Evolutionary conservation across 2,329 filamentous ascomycete genomes (phyloP).

Genomic region (Pseudogymnoascus sp.): DNA sequence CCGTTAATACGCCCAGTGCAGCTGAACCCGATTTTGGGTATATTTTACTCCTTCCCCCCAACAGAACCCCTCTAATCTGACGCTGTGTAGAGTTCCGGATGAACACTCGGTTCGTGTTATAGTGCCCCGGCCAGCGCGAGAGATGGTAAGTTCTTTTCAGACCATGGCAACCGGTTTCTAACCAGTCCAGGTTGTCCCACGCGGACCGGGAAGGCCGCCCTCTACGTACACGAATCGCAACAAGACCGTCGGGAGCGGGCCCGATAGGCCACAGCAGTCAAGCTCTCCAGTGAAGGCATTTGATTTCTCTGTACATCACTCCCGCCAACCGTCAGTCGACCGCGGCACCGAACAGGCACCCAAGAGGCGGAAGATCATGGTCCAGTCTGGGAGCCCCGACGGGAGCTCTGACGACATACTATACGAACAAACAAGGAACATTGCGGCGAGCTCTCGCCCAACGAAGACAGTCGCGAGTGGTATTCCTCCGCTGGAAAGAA

Average conservation of each 20-base stretch:
- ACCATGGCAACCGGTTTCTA: not conserved
- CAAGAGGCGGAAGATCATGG: not conserved
- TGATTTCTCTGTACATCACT: not conserved
- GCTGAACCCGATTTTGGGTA: constrained; percentile 7
- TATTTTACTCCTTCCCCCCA: not conserved
- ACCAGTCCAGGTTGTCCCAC: not conserved
- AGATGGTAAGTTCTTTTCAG: not conserved
- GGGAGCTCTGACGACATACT: not conserved
- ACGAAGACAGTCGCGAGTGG: not conserved
- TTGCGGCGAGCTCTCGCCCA: not conserved
- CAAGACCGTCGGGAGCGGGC: not conserved
- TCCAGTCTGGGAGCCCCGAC: not conserved
- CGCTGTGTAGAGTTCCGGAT: not conserved
- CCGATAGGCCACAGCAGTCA: not conserved
- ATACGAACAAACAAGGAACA: not conserved
- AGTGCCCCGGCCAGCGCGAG: not conserved
- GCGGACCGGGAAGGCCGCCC: not conserved
- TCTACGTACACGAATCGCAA: not conserved
- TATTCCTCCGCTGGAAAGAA: not conserved
- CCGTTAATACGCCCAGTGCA: not conserved
- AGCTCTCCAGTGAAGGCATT: not conserved
- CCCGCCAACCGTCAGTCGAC: not conserved
- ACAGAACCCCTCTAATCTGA: not conserved
- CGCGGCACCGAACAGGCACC: not conserved
- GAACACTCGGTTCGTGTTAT: not conserved